phyloP scores from a whole-genome alignment of 805 yeast genomes.

The Zygosaccharomyces bisporus region DNA sequence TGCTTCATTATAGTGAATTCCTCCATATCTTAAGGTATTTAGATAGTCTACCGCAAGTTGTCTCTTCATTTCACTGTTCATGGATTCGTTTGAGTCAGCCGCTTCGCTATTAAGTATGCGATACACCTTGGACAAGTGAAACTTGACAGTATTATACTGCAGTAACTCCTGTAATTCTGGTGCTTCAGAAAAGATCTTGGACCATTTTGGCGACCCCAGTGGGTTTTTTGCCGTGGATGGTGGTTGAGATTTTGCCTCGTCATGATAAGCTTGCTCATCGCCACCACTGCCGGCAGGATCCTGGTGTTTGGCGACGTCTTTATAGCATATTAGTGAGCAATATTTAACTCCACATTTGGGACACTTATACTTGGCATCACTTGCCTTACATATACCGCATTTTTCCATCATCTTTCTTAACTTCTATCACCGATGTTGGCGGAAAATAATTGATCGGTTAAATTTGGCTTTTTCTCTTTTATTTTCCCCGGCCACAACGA shows the following conservation, averaged over 20 bases:
- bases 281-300: constrained; percentile 8
- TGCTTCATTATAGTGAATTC: constrained; percentile 56
- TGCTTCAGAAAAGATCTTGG: constrained; percentile 38
- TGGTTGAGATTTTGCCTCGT: neutral
- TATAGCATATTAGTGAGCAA: constrained; percentile 61
- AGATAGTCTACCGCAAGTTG: constrained; percentile 58
- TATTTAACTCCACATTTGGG: constrained; percentile 45
- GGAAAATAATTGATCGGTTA: neutral
- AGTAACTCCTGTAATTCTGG: constrained; percentile 44
- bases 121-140: constrained; percentile 49
- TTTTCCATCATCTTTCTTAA: constrained; percentile 6
- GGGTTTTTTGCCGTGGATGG: constrained; percentile 1
- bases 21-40: constrained; percentile 53
- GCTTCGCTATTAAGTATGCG: constrained; percentile 40
- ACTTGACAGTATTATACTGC: constrained; percentile 45
- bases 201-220: constrained; percentile 22
- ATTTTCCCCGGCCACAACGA: neutral
- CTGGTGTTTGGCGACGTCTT: constrained; percentile 34
- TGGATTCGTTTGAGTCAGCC: constrained; percentile 17
- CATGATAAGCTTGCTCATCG: constrained; percentile 3
- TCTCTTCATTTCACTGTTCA: constrained; percentile 37
- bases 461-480: neutral
- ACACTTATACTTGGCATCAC: constrained; percentile 44
- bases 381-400: constrained; percentile 37
- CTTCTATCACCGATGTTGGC: neutral